phyloP scores from a whole-genome alignment of 2,329 filamentous ascomycete genomes.

The Botrytis hyacinthi region DNA sequence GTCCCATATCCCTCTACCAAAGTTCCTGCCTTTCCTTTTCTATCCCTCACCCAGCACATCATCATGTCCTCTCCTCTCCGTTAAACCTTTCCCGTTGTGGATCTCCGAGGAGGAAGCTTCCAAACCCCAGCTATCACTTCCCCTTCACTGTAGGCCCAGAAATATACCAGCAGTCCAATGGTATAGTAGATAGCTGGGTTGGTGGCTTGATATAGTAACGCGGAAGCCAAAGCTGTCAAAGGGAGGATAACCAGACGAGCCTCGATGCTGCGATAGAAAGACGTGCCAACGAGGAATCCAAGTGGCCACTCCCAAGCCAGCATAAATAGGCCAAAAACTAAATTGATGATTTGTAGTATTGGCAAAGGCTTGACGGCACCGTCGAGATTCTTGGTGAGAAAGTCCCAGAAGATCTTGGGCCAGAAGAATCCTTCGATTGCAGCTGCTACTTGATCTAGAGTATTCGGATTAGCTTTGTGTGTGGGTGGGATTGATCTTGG shows the following conservation, averaged over 20 bases:
- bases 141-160: constrained; percentile 96
- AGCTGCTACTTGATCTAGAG: constrained; percentile 80
- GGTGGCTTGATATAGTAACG: constrained; percentile 86
- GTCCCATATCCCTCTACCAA: neutral
- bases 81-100: constrained; percentile 33
- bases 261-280: constrained; percentile 84
- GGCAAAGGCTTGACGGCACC: constrained; percentile 83
- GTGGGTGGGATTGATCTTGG: neutral
- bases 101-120: constrained; percentile 33
- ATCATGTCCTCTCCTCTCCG: neutral
- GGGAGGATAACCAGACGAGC: constrained; percentile 80
- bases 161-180: constrained; percentile 81
- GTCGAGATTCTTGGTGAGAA: constrained; percentile 87
- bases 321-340: constrained; percentile 74
- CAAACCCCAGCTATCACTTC: constrained; percentile 61
- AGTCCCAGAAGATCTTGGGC: constrained; percentile 99
- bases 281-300: constrained; percentile 69
- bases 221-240: constrained; percentile 68
- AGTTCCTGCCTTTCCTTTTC: neutral
- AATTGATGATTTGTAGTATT: constrained; percentile 83
- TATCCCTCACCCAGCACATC: neutral
- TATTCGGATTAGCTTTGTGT: constrained; percentile 20
- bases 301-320: constrained; percentile 92
- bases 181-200: constrained; percentile 92
- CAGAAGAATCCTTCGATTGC: constrained; percentile 90